Evolutionary conservation across 202 grass and related monocot genomes (phyloP).

Genomic region (Panicum virgatum): DNA sequence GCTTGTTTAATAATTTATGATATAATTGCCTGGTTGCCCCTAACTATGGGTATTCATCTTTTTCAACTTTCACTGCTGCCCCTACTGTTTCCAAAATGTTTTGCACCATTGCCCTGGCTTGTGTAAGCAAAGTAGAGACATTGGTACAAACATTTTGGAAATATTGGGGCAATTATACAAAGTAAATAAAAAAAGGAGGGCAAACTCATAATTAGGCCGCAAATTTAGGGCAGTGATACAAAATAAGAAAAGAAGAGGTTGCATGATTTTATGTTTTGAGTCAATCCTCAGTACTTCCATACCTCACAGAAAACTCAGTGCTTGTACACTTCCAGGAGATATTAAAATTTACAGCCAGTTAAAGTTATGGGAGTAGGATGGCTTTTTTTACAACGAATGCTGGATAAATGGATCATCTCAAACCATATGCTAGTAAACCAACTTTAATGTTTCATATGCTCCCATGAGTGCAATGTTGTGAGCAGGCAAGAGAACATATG

Average conservation of each 20-base stretch:
- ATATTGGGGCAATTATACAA: background rate
- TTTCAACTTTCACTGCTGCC: background rate
- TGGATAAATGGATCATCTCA: background rate
- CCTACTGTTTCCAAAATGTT: background rate
- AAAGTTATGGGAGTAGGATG: background rate
- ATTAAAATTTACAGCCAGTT: background rate
- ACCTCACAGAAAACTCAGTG: background rate
- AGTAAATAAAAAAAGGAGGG: background rate
- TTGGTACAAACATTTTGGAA: background rate
- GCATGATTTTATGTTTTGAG: background rate
- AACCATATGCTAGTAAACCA: background rate
- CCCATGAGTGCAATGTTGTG: background rate
- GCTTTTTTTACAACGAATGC: background rate
- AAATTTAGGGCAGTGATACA: background rate
- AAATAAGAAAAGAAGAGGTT: background rate
- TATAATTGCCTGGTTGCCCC: background rate
- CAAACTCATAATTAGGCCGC: background rate
- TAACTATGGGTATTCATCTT: background rate
- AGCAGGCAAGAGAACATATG: too few relatives aligned
- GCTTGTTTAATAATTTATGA: background rate
- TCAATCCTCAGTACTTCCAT: background rate
- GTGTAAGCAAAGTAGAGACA: background rate
- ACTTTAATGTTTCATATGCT: slow-evolving; percentile 1
- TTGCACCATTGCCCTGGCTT: background rate
- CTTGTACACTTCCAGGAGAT: background rate